Evolutionary conservation across 768 basidiomycete species (phyloP).

Genomic region (Hygrophoropsis aurantiaca): DNA sequence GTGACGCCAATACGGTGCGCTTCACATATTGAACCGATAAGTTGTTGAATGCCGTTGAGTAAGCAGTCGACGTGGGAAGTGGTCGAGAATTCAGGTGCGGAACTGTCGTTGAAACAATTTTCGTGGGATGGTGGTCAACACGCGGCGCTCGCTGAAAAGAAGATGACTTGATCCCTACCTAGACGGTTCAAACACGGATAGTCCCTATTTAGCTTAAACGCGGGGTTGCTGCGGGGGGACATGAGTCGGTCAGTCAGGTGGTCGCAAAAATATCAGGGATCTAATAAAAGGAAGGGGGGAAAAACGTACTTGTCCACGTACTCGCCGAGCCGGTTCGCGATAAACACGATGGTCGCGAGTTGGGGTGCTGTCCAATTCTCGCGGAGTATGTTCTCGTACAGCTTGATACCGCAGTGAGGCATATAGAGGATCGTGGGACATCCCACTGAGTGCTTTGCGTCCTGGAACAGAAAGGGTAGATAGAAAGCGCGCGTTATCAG

Average conservation of each 20-base stretch:
- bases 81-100: slow-evolving; percentile 46
- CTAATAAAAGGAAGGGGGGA: slow-evolving; percentile 5
- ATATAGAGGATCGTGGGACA: slow-evolving; percentile 68
- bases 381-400: slow-evolving; percentile 66
- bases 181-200: slow-evolving; percentile 54
- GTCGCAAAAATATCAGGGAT: not conserved
- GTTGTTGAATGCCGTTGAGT: slow-evolving; percentile 69
- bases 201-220: slow-evolving; percentile 45
- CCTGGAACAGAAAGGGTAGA: slow-evolving; percentile 22
- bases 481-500: slow-evolving; percentile 11
- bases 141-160: not conserved
- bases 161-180: slow-evolving; percentile 39
- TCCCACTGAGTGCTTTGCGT: slow-evolving; percentile 28
- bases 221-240: slow-evolving; percentile 46
- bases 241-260: slow-evolving; percentile 8
- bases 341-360: slow-evolving; percentile 50
- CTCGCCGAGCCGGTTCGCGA: slow-evolving; percentile 66
- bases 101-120: slow-evolving; percentile 34
- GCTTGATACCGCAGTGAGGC: slow-evolving; percentile 75
- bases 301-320: slow-evolving; percentile 63
- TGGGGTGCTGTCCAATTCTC: slow-evolving; percentile 55
- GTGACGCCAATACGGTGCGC: slow-evolving; percentile 15
- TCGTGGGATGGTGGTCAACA: slow-evolving; percentile 10
- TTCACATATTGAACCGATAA: slow-evolving; percentile 55
- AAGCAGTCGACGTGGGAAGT: slow-evolving; percentile 48